Evolutionary conservation across 805 yeast genomes (phyloP), one percentile per base, ranked within the genome.

Genomic region (Kuraishia piskuri): DNA sequence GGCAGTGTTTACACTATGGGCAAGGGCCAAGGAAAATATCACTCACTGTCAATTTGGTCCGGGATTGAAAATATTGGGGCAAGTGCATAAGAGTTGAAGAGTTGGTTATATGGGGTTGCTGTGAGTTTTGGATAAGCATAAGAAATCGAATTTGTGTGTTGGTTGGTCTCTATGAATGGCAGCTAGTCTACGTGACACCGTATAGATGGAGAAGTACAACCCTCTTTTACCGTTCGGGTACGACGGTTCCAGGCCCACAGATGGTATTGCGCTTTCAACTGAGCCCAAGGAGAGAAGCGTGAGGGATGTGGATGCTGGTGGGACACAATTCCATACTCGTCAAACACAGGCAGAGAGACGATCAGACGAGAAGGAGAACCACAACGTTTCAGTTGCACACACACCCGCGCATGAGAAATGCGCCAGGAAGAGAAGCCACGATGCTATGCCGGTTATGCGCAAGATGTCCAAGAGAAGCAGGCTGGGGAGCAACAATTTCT

Each of bases 161-260:
- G n/a, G n/a, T n/a, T n/a, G n/a, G n/a, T n/a, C n/a, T n/a, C n/a
- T n/a, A n/a, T n/a, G n/a, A n/a, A 25, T 25, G 10, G 10, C 31
- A 7, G 31, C 9, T 25, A 10, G 31, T 25, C 31, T 25, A 7
- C 31, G 9, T 25, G 9, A 25, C 31, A 25, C 10, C 7, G n/a
- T n/a, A 25, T 25, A 7, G 31, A 37, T 25, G 44, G 25, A 49
- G 17, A 31, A 46, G 7, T 14, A 20, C 56, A 55, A 58, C 40
- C 63, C 64, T 7, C 55, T 79, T 23, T 66, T 77, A n/a, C 83
- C 84, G 4, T 73, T 78, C 66, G 78, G 82, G 3, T 78, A 67
- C 57, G 73, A 70, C 54, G 63, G 71, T 1, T 70, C 78, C 2
- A 59, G 71, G 21, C 55, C 63, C 25, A 72, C 69, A 40, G 22